phyloP scores from a whole-genome alignment of 495 filamentous ascomycete genomes.

The Neurospora discreta region DNA sequence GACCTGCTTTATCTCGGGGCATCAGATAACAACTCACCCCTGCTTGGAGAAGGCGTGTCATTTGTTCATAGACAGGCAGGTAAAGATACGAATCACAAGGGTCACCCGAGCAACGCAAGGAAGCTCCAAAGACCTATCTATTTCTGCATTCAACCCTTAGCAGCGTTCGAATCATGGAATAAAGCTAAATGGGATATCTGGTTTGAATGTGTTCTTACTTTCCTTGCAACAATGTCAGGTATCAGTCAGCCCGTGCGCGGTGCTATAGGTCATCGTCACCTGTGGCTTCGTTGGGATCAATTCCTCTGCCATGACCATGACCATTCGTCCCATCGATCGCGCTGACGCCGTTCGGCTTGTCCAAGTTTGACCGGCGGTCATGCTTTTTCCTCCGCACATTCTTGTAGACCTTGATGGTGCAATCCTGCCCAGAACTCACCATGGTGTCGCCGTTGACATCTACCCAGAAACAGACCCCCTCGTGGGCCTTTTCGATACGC shows the following conservation, averaged over 20 bases:
- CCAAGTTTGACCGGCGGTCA: background rate
- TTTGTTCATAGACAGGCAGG: background rate
- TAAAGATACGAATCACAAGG: background rate
- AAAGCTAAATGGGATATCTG: background rate
- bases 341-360: slow-evolving; percentile 2
- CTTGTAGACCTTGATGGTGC: slow-evolving; percentile 28
- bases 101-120: background rate
- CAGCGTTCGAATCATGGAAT: background rate
- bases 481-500: slow-evolving; percentile 52
- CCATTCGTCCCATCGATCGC: slow-evolving; percentile 4
- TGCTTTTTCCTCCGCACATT: slow-evolving; percentile 9
- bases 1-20: background rate
- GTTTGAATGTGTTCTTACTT: background rate
- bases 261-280: slow-evolving; percentile 19
- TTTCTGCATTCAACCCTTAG: background rate
- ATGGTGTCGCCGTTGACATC: slow-evolving; percentile 41
- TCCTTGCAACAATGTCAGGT: background rate
- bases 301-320: background rate
- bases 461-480: slow-evolving; percentile 75
- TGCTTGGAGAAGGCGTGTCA: background rate
- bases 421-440: slow-evolving; percentile 37
- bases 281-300: slow-evolving; percentile 1
- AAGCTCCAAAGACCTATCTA: background rate
- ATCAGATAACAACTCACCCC: background rate
- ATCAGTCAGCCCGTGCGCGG: slow-evolving; percentile 7